A percentile compares a stretch with the other conserved stretches of the same genome.
Conservation (phyloP, 2,329 filamentous ascomycete species). For the Geoglossum cookeanum region DNA sequence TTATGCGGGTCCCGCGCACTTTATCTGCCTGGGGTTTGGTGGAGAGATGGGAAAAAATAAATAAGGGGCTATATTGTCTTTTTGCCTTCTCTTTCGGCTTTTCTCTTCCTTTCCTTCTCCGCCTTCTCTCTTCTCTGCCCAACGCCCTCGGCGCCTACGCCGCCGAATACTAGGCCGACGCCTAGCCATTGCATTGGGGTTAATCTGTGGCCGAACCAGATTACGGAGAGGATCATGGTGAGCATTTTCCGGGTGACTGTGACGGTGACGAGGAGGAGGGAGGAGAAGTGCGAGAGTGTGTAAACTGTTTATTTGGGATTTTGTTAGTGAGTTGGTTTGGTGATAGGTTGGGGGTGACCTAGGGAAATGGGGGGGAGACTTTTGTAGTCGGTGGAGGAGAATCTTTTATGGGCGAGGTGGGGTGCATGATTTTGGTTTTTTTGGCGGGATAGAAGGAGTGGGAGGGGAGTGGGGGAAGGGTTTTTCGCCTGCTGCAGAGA, state of each 20-base stretch:
- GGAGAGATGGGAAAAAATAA: too few species aligned
- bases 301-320: conserved; percentile 33
- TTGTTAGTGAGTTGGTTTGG: background rate
- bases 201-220: conserved; percentile 82
- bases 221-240: conserved; percentile 90
- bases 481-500: background rate
- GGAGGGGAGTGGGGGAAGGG: background rate
- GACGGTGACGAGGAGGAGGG: conserved; percentile 80
- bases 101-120: conserved; percentile 35
- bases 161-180: conserved; percentile 82
- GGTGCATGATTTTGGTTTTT: background rate
- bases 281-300: conserved; percentile 81
- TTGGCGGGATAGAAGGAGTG: background rate
- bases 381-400: background rate
- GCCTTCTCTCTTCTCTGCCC: conserved; percentile 70
- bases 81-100: background rate
- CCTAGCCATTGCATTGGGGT: conserved; percentile 85
- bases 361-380: background rate
- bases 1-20: too few species aligned
- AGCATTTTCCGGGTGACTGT: conserved; percentile 98
- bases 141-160: conserved; percentile 75
- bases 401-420: background rate
- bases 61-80: background rate
- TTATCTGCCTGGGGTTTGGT: too few species aligned
- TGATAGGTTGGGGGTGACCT: background rate